Base-by-base conservation (phyloP, 306 rosid genomes). In the Fragaria iinumae region DNA sequence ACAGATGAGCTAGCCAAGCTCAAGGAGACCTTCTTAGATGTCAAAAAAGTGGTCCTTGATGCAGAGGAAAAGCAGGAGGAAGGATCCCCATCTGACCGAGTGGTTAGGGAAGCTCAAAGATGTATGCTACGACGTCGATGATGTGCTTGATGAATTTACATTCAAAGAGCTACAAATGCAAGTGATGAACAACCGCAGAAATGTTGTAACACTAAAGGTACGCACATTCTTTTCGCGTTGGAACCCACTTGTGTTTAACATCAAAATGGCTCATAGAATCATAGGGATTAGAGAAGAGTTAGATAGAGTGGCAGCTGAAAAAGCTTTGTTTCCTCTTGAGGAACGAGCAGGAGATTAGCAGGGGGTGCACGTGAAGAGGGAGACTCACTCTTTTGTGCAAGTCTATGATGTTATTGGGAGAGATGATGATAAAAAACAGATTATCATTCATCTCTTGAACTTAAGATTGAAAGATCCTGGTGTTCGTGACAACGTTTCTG, bases 31-130 rank as follows among this genome's bases (percentile, higher is more conserved):
- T 41, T 67, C 5, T 20, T 29, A 11, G 18, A 14, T 23, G 49
- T 67, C 79, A 16, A 44, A 67, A 9, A 39, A 9, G 66, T 71
- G 32, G 70, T 79, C 72, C 12, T 48, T 21, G 77, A 79, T 16
- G 82, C 82, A n/a, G 79, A 73, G 74, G 72, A 80, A 39, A 67
- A 57, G 70, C 83, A 80, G 29, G 29, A 43, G 57, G 39, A 23
- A 65, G 8, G 18, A 73, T 3, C 60, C 50, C 21, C 7, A 0
- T 3, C 62, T 73, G 16, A 32, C 21, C 10, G 23, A 5, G 8
- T 73, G 83, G 79, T 32, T 73, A 34, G 34, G 47, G 11, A 47
- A 34, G 53, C 74, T 80, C 36, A 73, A 80, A 80, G 62, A 74
- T 6, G 69, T 47, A 14, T 80, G 76, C 57, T 48, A 39, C 25